phyloP scores from a whole-genome alignment of 176 grass and related monocot genomes.

The Triticum aestivum region IWGSC_CS_RefSeq_v2.1 NC_057813.1:234940745-234941244 shows the following conservation, averaged over 20 bases:
- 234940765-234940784: neutral
- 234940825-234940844: neutral
- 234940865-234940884: conserved; percentile 17
- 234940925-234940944: neutral
- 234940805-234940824: neutral
- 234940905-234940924: neutral
- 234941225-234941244: neutral
- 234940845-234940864: neutral
- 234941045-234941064: conserved; percentile 56
- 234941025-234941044: neutral
- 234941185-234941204: neutral
- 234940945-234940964: conserved; percentile 37
- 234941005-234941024: neutral
- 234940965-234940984: conserved; percentile 35
- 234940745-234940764: no score
- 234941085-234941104: conserved; percentile 32
- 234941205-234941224: neutral
- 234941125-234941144: neutral
- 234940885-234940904: neutral
- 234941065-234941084: conserved; percentile 31
- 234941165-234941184: neutral
- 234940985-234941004: conserved; percentile 35
- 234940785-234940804: neutral
- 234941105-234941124: neutral
- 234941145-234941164: neutral